Evolutionary conservation across 2,329 filamentous ascomycete species (phyloP).

Genomic region (Fusarium decemcellulare): DNA sequence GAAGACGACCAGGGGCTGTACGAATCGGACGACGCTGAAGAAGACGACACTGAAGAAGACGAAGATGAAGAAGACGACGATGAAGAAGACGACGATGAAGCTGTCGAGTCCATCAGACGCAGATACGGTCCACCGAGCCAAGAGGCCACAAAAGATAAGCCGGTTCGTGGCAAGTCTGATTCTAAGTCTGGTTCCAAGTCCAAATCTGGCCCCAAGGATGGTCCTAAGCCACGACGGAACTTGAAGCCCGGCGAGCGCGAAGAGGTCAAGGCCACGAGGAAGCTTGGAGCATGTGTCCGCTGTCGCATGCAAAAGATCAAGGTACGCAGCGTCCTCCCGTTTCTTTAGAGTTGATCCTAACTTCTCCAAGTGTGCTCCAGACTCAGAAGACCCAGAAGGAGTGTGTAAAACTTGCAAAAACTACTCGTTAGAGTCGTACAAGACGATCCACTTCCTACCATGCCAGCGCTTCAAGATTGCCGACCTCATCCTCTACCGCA

Average conservation of each 20-base stretch:
- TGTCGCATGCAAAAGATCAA: conserved; percentile 43
- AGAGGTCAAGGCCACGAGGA: conserved; percentile 8
- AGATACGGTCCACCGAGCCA: not conserved
- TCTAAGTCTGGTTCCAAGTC: too few relatives aligned
- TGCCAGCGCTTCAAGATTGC: conserved; percentile 62
- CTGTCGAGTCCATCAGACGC: not conserved
- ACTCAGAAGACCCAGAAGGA: conserved; percentile 49
- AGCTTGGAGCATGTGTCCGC: conserved; percentile 34
- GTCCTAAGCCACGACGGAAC: not conserved
- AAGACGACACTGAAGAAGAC: not conserved
- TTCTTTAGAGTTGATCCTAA: conserved; percentile 5
- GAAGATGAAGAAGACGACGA: not conserved
- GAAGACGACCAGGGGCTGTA: conserved; percentile 13
- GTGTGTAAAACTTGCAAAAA: conserved; percentile 58
- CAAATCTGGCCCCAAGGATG: not conserved
- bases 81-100: not conserved
- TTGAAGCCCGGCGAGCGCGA: conserved; percentile 9
- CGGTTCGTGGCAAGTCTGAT: too few relatives aligned
- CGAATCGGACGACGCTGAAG: not conserved
- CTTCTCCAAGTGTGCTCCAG: conserved; percentile 54
- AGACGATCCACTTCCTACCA: conserved; percentile 61
- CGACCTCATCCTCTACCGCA: conserved; percentile 58
- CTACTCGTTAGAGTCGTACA: conserved; percentile 58
- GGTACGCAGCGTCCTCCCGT: conserved; percentile 19
- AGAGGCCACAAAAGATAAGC: not conserved